Evolutionary conservation across 257 asterid species (phyloP).

Genomic region (Solanum sitiens): DNA sequence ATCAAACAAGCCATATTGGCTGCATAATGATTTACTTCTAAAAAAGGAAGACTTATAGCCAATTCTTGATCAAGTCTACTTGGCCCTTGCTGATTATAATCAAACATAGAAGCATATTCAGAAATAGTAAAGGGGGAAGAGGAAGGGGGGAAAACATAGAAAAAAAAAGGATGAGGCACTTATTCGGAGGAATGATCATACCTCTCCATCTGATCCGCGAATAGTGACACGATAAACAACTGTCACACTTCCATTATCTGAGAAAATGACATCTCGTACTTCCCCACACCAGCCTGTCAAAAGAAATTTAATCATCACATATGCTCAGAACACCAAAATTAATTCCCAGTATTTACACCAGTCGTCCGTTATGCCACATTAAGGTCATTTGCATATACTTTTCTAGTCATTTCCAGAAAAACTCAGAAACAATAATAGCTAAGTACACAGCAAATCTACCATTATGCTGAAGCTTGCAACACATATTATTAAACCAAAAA

Average conservation of each 20-base stretch:
- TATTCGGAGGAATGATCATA: slow-evolving; percentile 12
- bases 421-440: not conserved
- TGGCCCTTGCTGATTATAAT: not conserved
- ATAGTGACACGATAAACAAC: slow-evolving; percentile 93
- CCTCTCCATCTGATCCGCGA: slow-evolving; percentile 97
- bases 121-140: not conserved
- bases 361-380: not conserved
- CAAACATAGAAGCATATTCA: not conserved
- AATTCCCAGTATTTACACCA: not conserved
- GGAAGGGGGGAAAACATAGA: not conserved
- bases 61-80: not conserved
- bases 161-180: not conserved
- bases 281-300: slow-evolving; percentile 96
- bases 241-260: slow-evolving; percentile 84
- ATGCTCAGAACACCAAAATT: not conserved
- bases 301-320: not conserved
- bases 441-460: not conserved
- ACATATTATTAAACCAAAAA: not conserved
- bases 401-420: not conserved
- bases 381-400: not conserved
- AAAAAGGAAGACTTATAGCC: not conserved
- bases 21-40: not conserved
- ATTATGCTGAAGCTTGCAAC: not conserved
- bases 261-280: slow-evolving; percentile 80
- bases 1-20: not conserved